phyloP scores from a whole-genome alignment of 2,329 filamentous ascomycete species.

The Pleomassaria siparia region DNA sequence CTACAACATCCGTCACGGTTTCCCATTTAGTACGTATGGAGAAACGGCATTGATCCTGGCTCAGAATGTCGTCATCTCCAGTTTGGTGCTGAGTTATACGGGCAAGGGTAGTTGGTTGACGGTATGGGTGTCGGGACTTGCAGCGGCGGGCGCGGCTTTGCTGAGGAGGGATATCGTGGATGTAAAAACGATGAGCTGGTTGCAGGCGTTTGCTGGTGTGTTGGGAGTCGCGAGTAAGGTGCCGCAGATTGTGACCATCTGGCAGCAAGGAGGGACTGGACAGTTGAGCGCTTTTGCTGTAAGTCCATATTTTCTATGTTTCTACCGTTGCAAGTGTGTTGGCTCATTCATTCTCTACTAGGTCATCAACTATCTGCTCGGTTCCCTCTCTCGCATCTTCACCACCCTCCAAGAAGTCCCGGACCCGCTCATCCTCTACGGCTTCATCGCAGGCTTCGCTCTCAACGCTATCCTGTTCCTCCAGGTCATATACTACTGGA shows the following conservation, averaged over 20 bases:
- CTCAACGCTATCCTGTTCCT: slow-evolving; percentile 83
- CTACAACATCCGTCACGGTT: slow-evolving; percentile 88
- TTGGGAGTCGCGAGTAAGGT: slow-evolving; percentile 88
- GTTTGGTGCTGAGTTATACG: slow-evolving; percentile 82
- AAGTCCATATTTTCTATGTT: slow-evolving; percentile 41
- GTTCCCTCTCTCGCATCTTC: slow-evolving; percentile 92
- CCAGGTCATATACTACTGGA: slow-evolving; percentile 98
- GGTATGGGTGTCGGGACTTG: slow-evolving; percentile 76
- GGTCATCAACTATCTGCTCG: slow-evolving; percentile 97
- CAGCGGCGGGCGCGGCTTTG: slow-evolving; percentile 67
- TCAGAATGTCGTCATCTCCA: slow-evolving; percentile 88
- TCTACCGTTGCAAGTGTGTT: not conserved
- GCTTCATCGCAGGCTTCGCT: slow-evolving; percentile 87
- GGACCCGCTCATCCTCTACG: slow-evolving; percentile 93
- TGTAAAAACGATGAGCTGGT: slow-evolving; percentile 66
- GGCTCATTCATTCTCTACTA: slow-evolving; percentile 40
- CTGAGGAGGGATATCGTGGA: slow-evolving; percentile 68
- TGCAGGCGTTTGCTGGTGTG: slow-evolving; percentile 82
- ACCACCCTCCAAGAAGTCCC: slow-evolving; percentile 97
- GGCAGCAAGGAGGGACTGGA: slow-evolving; percentile 81
- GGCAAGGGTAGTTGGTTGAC: slow-evolving; percentile 69
- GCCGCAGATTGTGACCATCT: slow-evolving; percentile 89
- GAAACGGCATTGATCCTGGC: slow-evolving; percentile 89
- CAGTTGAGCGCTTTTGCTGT: slow-evolving; percentile 97
- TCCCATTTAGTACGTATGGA: slow-evolving; percentile 95